A percentile compares a stretch with the other conserved stretches of the same genome.
Conservation (phyloP, 2,329 filamentous ascomycete species). For the Fusarium cyanostomum region DNA sequence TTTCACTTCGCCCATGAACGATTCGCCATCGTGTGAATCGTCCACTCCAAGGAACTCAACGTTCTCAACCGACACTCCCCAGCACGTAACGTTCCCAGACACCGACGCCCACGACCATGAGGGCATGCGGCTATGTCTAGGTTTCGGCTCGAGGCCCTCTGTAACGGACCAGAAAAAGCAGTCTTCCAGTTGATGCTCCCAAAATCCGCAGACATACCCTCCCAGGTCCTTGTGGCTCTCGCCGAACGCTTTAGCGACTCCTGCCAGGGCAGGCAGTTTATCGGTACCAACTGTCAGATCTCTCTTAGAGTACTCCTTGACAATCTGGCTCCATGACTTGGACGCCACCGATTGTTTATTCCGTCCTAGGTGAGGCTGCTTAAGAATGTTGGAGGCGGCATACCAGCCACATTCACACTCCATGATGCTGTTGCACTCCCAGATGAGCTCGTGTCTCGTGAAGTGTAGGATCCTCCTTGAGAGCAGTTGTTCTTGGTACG, state of each 20-base stretch:
- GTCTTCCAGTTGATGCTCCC: neutral
- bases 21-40: neutral
- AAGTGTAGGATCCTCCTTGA: neutral
- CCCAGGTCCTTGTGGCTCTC: neutral
- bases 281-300: neutral
- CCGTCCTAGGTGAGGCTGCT: neutral
- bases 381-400: neutral
- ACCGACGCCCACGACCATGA: neutral
- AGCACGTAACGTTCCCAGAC: neutral
- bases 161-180: neutral
- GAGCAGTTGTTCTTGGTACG: neutral
- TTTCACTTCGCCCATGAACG: neutral
- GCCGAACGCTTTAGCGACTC: neutral
- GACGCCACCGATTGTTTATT: neutral
- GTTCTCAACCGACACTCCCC: neutral
- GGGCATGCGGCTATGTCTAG: neutral
- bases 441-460: neutral
- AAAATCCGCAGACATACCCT: neutral
- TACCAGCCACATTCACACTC: neutral
- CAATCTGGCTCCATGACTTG: constrained; percentile 1
- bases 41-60: neutral
- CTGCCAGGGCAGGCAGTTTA: neutral
- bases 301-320: constrained; percentile 1
- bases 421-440: neutral
- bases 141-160: neutral